These are phyloP conservation scores for Prunella vulgaris DNA, from an alignment of 257 asterid species.

Conservation along the genomic window DNA sequence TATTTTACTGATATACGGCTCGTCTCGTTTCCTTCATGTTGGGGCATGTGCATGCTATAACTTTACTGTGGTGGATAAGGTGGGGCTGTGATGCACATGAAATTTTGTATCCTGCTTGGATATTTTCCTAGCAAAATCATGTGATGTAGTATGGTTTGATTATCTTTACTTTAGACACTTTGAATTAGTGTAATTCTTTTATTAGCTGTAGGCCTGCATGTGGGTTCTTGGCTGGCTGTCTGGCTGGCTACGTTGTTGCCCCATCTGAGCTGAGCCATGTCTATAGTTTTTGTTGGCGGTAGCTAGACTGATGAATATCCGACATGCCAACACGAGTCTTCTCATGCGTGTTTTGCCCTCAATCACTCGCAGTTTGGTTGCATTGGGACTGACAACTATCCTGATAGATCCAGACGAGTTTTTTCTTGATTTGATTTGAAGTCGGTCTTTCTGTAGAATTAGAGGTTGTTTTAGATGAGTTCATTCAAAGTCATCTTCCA, in stretches of 20 bases:
- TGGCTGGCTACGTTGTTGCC: not conserved
- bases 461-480: not conserved
- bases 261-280: too few relatives aligned
- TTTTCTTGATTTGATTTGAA: too few relatives aligned
- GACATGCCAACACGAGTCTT: too few relatives aligned
- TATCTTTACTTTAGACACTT: slow-evolving; percentile 1
- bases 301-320: too few relatives aligned
- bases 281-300: not conserved
- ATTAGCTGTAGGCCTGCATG: slow-evolving; percentile 8
- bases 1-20: not conserved
- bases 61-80: slow-evolving; percentile 21
- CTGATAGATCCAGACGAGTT: too few relatives aligned
- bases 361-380: too few relatives aligned
- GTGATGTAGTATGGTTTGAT: not conserved
- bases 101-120: slow-evolving; percentile 15
- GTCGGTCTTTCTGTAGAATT: not conserved
- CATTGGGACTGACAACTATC: too few relatives aligned
- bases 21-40: not conserved
- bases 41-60: slow-evolving; percentile 13
- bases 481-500: not conserved
- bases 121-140: slow-evolving; percentile 9
- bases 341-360: too few relatives aligned
- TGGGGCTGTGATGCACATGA: slow-evolving; percentile 14
- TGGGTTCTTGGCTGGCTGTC: slow-evolving; percentile 8
- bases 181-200: not conserved